phyloP scores from a whole-genome alignment of 208 protist species.

The Blechomonas ayalai region DNA sequence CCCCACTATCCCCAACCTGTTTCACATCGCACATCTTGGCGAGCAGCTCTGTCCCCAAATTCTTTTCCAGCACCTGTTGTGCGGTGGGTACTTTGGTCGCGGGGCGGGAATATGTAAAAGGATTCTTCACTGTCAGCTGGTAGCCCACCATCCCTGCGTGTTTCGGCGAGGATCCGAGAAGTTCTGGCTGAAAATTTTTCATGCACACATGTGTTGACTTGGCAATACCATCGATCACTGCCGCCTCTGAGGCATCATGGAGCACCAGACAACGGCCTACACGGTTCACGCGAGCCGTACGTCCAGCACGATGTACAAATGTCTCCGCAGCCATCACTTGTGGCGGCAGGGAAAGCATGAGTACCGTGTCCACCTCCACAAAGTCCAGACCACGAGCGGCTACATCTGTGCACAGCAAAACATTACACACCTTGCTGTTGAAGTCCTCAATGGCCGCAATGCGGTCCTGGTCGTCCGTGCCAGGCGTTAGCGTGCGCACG shows the following conservation, averaged over 20 bases:
- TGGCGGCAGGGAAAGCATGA: constrained; percentile 94
- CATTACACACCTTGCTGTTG: constrained; percentile 41
- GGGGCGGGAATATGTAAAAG: constrained; percentile 26
- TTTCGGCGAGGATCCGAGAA: background rate
- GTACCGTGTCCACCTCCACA: constrained; percentile 88
- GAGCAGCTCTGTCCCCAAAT: constrained; percentile 10
- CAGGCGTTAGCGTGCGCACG: constrained; percentile 41
- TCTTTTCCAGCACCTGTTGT: constrained; percentile 45
- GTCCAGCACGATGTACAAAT: constrained; percentile 95
- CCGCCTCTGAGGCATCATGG: constrained; percentile 32
- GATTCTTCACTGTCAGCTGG: constrained; percentile 56
- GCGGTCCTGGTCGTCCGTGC: constrained; percentile 59
- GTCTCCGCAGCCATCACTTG: constrained; percentile 76
- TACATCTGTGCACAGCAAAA: constrained; percentile 94
- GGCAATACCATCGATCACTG: constrained; percentile 37
- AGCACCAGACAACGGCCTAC: constrained; percentile 89
- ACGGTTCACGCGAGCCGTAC: constrained; percentile 90
- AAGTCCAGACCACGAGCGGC: constrained; percentile 95
- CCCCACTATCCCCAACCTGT: constrained; percentile 4
- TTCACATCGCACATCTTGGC: constrained; percentile 3
- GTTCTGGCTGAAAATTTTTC: constrained; percentile 24
- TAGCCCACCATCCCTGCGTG: constrained; percentile 8
- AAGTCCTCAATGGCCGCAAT: constrained; percentile 80
- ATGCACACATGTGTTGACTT: constrained; percentile 64
- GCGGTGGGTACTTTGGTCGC: constrained; percentile 42